Percentiles rank a stretch among this genome's conserved stretches.
These are phyloP conservation scores for Thalassiosira gravida DNA, from an alignment of 352 stramenopile species.

Conservation along the genomic window DNA sequence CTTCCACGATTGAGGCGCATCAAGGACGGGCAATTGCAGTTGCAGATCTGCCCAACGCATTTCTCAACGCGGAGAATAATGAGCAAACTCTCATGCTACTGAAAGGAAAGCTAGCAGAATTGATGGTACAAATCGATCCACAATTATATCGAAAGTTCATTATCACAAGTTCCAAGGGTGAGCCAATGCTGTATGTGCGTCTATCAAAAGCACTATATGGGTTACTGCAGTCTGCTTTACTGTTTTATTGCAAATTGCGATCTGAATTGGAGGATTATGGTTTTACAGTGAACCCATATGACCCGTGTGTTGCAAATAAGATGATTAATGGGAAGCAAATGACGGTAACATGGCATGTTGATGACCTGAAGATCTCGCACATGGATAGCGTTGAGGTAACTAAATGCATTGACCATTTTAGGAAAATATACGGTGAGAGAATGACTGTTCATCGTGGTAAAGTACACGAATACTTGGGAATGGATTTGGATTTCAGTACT, in stretches of 20 bases:
- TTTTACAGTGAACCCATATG: slow-evolving; percentile 17
- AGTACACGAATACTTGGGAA: slow-evolving; percentile 33
- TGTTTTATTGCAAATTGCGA: slow-evolving; percentile 47
- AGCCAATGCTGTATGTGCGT: slow-evolving; percentile 15
- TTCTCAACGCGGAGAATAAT: slow-evolving; percentile 34
- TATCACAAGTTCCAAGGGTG: background rate
- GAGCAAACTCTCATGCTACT: slow-evolving; percentile 27
- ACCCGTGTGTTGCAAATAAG: slow-evolving; percentile 22
- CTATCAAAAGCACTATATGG: slow-evolving; percentile 55
- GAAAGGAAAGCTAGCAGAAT: slow-evolving; percentile 17
- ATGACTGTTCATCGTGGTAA: slow-evolving; percentile 2
- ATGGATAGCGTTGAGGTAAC: background rate
- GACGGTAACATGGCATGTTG: slow-evolving; percentile 27
- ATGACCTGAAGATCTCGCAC: slow-evolving; percentile 63
- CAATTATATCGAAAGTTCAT: slow-evolving; percentile 7
- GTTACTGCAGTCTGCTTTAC: slow-evolving; percentile 25
- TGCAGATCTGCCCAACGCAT: slow-evolving; percentile 29
- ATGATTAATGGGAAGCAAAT: slow-evolving; percentile 6
- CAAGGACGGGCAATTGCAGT: background rate
- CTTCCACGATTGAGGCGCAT: background rate
- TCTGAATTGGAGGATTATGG: background rate
- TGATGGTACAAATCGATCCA: slow-evolving; percentile 33
- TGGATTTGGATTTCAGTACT: slow-evolving; percentile 24
- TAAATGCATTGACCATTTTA: background rate
- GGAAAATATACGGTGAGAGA: slow-evolving; percentile 3